Evolutionary conservation across 257 asterid species (phyloP).

Genomic region (Solanum bulbocastanum): DNA sequence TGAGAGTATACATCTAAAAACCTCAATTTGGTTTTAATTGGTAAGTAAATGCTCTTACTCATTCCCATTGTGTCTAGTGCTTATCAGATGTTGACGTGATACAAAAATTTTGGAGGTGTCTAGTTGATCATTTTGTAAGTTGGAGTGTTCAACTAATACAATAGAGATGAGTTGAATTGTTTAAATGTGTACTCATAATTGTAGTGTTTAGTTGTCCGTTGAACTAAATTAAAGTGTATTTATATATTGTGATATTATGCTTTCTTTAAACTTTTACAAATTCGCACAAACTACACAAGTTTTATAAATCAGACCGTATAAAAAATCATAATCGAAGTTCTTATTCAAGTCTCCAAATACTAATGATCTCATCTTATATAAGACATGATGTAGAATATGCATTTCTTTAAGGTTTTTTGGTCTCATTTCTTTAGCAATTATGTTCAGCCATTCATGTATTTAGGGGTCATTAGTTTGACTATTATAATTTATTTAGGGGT

Average conservation of each 20-base stretch:
- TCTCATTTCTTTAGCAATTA: neutral
- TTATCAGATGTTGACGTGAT: neutral
- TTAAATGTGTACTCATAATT: too few relatives aligned
- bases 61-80: neutral
- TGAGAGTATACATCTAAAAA: neutral
- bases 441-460: neutral
- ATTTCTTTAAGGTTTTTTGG: neutral
- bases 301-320: neutral
- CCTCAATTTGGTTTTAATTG: neutral
- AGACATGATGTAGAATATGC: neutral
- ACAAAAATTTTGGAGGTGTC: neutral
- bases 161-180: neutral
- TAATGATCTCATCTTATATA: neutral
- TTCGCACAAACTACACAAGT: neutral
- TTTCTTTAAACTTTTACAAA: neutral
- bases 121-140: neutral
- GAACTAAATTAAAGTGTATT: neutral
- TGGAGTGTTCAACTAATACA: neutral
- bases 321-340: neutral
- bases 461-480: neutral
- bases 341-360: neutral
- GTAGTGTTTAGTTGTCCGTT: too few relatives aligned
- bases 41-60: neutral
- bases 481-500: neutral
- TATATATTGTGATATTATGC: neutral